These are phyloP conservation scores for Colletotrichum neosansevieriae DNA, from an alignment of 2,329 filamentous ascomycete genomes.

Conservation along the genomic window DNA sequence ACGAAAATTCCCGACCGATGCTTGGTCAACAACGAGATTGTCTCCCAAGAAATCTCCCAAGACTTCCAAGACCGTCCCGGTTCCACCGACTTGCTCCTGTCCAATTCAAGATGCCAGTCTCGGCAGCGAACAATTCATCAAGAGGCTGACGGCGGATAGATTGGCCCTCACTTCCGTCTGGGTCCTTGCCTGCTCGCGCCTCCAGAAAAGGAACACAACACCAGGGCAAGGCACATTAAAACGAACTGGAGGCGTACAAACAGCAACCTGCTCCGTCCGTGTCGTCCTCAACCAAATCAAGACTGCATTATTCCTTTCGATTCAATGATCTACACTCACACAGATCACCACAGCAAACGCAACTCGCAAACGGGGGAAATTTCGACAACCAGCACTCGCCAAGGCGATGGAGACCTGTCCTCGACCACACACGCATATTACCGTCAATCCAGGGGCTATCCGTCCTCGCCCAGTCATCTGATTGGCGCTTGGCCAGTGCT, in stretches of 20 bases:
- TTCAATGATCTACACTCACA: neutral
- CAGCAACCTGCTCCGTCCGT: constrained; percentile 15
- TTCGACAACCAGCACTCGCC: neutral
- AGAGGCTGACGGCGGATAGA: constrained; percentile 21
- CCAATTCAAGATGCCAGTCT: constrained; percentile 27
- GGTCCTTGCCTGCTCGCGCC: constrained; percentile 8
- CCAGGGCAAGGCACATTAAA: neutral
- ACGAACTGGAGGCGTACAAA: constrained; percentile 12
- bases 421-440: neutral
- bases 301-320: neutral
- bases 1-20: constrained; percentile 12
- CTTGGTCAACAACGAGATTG: neutral
- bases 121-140: constrained; percentile 3
- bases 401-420: too few relatives aligned
- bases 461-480: constrained; percentile 18
- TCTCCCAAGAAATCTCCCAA: neutral
- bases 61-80: constrained; percentile 13
- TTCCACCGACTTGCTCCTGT: constrained; percentile 19
- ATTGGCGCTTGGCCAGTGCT: constrained; percentile 36
- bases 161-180: constrained; percentile 4
- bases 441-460: constrained; percentile 27
- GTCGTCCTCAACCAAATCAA: neutral
- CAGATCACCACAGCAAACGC: neutral
- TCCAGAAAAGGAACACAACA: constrained; percentile 22
- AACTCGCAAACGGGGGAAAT: neutral